phyloP scores from a whole-genome alignment of 805 yeast genomes.

The Scheffersomyces coipomensis region DNA sequence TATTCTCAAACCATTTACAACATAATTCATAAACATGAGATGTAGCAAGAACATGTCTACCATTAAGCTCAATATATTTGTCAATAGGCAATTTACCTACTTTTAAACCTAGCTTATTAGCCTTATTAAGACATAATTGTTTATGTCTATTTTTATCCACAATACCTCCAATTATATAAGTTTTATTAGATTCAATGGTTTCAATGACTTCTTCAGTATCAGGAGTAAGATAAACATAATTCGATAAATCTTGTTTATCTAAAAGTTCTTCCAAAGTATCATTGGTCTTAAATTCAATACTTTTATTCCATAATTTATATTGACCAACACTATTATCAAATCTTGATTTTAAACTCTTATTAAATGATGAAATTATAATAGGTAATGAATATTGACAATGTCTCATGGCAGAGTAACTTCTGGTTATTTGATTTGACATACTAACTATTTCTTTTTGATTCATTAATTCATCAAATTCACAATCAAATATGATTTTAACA shows the following conservation, averaged over 20 bases:
- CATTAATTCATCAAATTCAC: slow-evolving; percentile 91
- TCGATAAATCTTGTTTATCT: slow-evolving; percentile 28
- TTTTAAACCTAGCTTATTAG: slow-evolving; percentile 63
- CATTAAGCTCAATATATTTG: slow-evolving; percentile 76
- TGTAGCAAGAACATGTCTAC: slow-evolving; percentile 87
- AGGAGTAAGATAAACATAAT: slow-evolving; percentile 73
- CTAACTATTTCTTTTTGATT: slow-evolving; percentile 67
- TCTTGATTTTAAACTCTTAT: slow-evolving; percentile 61
- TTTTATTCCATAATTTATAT: slow-evolving; percentile 62
- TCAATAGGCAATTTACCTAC: slow-evolving; percentile 86
- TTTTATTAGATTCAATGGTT: slow-evolving; percentile 62
- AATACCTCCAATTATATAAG: slow-evolving; percentile 91
- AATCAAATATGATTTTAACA: slow-evolving; percentile 70
- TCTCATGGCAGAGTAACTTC: slow-evolving; percentile 79
- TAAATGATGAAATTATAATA: slow-evolving; percentile 62
- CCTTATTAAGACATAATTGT: slow-evolving; percentile 76
- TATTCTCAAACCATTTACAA: slow-evolving; percentile 70
- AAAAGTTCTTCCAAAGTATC: slow-evolving; percentile 25
- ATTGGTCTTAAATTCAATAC: slow-evolving; percentile 49
- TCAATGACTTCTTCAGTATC: slow-evolving; percentile 75
- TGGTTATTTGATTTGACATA: slow-evolving; percentile 73
- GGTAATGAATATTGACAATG: slow-evolving; percentile 56
- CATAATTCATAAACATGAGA: slow-evolving; percentile 91
- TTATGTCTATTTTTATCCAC: slow-evolving; percentile 94
- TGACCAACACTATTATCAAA: slow-evolving; percentile 63